These are phyloP conservation scores for Candida ponderosae DNA, from an alignment of 805 yeast genomes.

Conservation along the genomic window DNA sequence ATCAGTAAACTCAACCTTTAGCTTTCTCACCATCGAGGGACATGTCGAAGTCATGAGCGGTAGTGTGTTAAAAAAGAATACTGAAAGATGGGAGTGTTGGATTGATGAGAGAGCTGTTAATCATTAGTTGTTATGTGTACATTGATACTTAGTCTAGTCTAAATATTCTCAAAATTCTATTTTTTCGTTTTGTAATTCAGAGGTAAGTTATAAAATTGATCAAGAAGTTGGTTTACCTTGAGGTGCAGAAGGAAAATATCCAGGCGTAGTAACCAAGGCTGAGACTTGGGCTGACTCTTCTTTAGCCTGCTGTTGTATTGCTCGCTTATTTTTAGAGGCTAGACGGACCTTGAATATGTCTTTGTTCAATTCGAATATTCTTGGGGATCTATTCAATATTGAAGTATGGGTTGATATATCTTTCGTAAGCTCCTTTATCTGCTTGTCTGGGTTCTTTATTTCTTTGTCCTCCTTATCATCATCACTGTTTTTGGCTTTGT, in stretches of 20 bases:
- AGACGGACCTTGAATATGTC: conserved; percentile 33
- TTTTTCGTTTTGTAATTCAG: too few species aligned
- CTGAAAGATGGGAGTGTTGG: conserved; percentile 69
- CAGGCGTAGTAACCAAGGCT: conserved; percentile 21
- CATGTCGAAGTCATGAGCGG: conserved; percentile 67
- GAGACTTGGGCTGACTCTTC: conserved; percentile 1
- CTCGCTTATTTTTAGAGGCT: conserved; percentile 5
- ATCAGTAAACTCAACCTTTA: conserved; percentile 38
- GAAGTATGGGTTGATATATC: conserved; percentile 5
- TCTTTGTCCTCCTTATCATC: conserved; percentile 10
- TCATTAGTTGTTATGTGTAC: too few species aligned
- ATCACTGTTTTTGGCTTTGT: conserved; percentile 11
- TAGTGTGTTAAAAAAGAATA: conserved; percentile 51
- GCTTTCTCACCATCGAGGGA: conserved; percentile 65
- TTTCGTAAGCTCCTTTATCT: conserved; percentile 6
- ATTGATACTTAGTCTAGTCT: too few species aligned
- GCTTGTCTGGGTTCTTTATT: conserved; percentile 7
- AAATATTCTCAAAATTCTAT: too few species aligned
- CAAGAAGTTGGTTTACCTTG: background rate
- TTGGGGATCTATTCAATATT: conserved; percentile 24
- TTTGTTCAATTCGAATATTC: conserved; percentile 27
- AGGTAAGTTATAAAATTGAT: too few species aligned
- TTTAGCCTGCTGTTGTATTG: conserved; percentile 9
- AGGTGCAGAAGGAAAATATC: conserved; percentile 29
- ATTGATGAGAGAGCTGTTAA: conserved; percentile 68